Evolutionary conservation across 192 early-diverging fungal genomes (phyloP).

Genomic region (Funneliformis geosporum): DNA sequence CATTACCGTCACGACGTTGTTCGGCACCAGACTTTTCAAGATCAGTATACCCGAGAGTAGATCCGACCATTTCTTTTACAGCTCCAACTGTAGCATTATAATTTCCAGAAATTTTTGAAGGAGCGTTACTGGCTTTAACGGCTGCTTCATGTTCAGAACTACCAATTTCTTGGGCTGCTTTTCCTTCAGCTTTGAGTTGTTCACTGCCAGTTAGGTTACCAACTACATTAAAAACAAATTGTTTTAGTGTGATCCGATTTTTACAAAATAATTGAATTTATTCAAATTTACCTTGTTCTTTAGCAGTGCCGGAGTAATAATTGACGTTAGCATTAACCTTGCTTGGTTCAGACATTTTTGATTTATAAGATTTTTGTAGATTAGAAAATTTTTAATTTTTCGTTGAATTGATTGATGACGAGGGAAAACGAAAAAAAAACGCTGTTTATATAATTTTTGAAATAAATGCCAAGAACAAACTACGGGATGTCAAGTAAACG

Average conservation of each 20-base stretch:
- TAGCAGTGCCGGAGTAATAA: background rate
- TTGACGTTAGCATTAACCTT: background rate
- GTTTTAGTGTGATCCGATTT: background rate
- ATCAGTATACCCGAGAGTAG: constrained; percentile 9
- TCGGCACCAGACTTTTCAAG: background rate
- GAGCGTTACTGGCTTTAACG: background rate
- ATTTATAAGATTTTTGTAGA: background rate
- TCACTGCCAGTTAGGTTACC: background rate
- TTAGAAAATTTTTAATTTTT: background rate
- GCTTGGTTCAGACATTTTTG: constrained; percentile 8
- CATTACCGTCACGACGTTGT: constrained; percentile 29
- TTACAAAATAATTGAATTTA: background rate
- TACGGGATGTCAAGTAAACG: background rate
- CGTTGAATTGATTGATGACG: background rate
- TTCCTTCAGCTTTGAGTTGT: background rate
- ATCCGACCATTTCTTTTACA: constrained; percentile 30
- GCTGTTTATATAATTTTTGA: background rate
- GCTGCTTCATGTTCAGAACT: background rate
- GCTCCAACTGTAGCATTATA: constrained; percentile 9
- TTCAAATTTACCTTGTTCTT: background rate
- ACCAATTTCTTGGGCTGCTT: background rate
- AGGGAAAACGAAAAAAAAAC: background rate
- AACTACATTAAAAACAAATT: background rate
- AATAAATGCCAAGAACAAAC: too few relatives aligned
- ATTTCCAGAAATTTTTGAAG: constrained; percentile 13